Evolutionary conservation across 2,329 filamentous ascomycete genomes (phyloP).

Genomic region (Botrytis paeoniae): DNA sequence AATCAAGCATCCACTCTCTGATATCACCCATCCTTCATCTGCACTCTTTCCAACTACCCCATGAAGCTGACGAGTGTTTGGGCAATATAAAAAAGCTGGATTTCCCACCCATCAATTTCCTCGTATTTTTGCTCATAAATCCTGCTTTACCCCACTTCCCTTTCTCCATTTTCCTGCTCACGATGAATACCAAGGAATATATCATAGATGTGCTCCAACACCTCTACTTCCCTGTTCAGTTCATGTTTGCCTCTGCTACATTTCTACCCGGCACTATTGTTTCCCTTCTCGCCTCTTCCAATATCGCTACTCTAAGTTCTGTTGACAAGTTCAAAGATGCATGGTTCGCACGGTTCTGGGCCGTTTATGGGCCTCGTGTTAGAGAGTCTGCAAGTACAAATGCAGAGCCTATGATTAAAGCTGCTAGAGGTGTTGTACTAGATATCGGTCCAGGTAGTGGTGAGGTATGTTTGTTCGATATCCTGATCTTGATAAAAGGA

Average conservation of each 20-base stretch:
- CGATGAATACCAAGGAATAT: conserved; percentile 15
- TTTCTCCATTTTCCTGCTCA: background rate
- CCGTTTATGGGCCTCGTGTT: conserved; percentile 49
- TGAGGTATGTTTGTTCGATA: conserved; percentile 54
- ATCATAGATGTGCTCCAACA: conserved; percentile 23
- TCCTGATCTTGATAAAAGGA: conserved; percentile 37
- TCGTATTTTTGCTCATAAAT: background rate
- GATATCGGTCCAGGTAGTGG: conserved; percentile 63
- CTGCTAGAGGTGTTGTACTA: conserved; percentile 34
- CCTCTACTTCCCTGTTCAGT: conserved; percentile 48
- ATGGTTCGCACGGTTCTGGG: conserved; percentile 65
- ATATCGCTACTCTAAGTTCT: conserved; percentile 43
- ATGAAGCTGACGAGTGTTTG: background rate
- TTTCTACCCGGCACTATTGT: conserved; percentile 53
- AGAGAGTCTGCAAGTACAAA: conserved; percentile 42
- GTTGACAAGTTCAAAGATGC: conserved; percentile 39
- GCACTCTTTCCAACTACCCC: background rate
- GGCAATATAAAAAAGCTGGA: background rate
- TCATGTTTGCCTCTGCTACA: conserved; percentile 48
- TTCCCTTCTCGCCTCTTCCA: conserved; percentile 40
- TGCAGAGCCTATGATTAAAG: conserved; percentile 45
- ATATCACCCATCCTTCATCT: background rate
- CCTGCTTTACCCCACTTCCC: background rate
- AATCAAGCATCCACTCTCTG: background rate
- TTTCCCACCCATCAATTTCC: background rate